A percentile compares a stretch with the other conserved stretches of the same genome.
These are phyloP conservation scores for Pseudogymnoascus sp. DNA, from an alignment of 2,329 filamentous ascomycete species.

Conservation along the genomic window DNA sequence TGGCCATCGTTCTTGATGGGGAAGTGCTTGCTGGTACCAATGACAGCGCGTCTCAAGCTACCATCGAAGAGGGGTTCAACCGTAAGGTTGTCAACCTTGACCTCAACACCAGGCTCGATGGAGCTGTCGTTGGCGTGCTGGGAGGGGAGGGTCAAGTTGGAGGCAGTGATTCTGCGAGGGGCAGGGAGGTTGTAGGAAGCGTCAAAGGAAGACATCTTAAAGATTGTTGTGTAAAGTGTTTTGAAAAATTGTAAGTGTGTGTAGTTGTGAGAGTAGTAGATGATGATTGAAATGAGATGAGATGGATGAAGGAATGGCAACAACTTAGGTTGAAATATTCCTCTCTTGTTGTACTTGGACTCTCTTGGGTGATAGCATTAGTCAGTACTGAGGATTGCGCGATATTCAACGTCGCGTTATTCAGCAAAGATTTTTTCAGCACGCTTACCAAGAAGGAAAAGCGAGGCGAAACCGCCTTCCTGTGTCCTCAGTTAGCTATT, in stretches of 20 bases:
- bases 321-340: background rate
- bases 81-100: constrained; percentile 22
- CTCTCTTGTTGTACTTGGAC: background rate
- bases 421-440: background rate
- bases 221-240: background rate
- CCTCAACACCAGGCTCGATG: constrained; percentile 24
- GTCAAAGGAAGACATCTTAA: background rate
- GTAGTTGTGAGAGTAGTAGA: background rate
- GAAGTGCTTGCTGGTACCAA: constrained; percentile 22
- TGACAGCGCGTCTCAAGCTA: constrained; percentile 17
- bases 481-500: background rate
- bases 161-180: constrained; percentile 24
- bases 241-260: background rate
- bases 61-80: constrained; percentile 19
- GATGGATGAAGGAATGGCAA: background rate
- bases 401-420: background rate
- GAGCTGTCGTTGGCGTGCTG: constrained; percentile 10
- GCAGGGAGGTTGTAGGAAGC: constrained; percentile 13
- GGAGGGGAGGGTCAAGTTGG: constrained; percentile 20
- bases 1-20: constrained; percentile 25
- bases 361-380: background rate
- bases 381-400: background rate
- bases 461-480: background rate
- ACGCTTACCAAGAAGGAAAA: background rate
- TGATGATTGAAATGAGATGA: background rate